Conservation (phyloP, 1,139 yeast species). For the Candida dubliniensis region DNA sequence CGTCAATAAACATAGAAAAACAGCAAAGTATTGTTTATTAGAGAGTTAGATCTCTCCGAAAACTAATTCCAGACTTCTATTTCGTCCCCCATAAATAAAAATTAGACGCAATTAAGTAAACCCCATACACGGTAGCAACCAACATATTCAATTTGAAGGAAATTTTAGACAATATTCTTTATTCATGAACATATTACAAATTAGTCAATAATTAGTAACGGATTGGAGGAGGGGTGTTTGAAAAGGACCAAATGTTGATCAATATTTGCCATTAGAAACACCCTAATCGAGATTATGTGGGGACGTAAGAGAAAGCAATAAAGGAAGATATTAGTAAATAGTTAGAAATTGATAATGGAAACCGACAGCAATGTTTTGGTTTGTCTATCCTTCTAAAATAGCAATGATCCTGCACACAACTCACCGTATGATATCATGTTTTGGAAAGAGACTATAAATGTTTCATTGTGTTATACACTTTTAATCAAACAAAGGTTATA, state of each 20-base stretch:
- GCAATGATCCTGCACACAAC: background rate
- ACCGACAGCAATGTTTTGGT: background rate
- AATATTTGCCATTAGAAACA: background rate
- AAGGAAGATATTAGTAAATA: no score
- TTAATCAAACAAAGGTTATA: background rate
- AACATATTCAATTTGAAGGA: background rate
- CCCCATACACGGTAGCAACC: background rate
- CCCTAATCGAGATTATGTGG: no score
- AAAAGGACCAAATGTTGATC: background rate
- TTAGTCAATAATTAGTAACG: slow-evolving; percentile 1
- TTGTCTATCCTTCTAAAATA: background rate
- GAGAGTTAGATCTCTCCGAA: background rate
- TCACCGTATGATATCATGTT: background rate
- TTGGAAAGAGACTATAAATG: background rate
- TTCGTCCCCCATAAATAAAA: background rate
- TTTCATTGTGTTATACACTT: background rate
- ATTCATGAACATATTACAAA: background rate
- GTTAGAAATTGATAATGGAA: no score
- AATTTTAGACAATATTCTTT: background rate
- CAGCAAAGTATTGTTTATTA: background rate
- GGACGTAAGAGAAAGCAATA: no score
- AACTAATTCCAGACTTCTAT: background rate
- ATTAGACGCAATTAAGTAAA: no score
- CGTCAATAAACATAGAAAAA: no score
- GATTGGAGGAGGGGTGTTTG: background rate